Evolutionary conservation across 1,284 basidiomycete genomes (phyloP), one percentile per base, ranked within the genome.

Genomic region (Tremellales sp.): DNA sequence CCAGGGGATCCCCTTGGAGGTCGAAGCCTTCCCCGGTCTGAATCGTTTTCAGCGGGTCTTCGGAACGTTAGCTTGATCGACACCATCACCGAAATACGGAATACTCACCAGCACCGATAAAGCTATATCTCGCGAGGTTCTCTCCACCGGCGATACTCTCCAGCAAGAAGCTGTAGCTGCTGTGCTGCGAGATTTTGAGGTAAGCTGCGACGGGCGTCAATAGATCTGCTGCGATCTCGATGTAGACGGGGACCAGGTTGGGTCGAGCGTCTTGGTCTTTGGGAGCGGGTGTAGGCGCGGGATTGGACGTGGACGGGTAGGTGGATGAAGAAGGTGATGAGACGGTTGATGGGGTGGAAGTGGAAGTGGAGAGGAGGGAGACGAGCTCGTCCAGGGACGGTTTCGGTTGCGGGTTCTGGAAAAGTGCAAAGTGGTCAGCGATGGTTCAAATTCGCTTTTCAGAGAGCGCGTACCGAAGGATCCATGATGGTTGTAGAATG

Each of bases 171-270:
- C 87, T 91, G 75, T 94, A 86, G 66, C 86, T 86, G 4, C 90
- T 88, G 57, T 92, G 89, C 64, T 93, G 83, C 5, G 93, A 85
- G 53, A 98, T 81, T 49, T 91, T 85, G 43, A 98, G 81, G 72
- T 97, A 98, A 13, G 95, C 93, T 71, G 92, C 88, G 63, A 94
- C 94, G 69, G 95, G 95, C 12, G 95, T 99, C 52, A 98, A 79
- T 50, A 97, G 82, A 71, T 99, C 95, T 47, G 92, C 92, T 21
- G 95, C 91, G 7, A 98, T 78, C 59, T 93, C 85, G 48, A 93
- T 80, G 73, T 84, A 98, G 56, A 98, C 81, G 14, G 94, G 94
- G 33, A 98, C 54, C 4, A 71, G 50, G 45, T 71, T 71, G 3
- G 66, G 65, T 7, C 46, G 48, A 45, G 48, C 22, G 16, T 24